phyloP scores from a whole-genome alignment of 305 asterid species.

The Fraxinus albicans region DNA sequence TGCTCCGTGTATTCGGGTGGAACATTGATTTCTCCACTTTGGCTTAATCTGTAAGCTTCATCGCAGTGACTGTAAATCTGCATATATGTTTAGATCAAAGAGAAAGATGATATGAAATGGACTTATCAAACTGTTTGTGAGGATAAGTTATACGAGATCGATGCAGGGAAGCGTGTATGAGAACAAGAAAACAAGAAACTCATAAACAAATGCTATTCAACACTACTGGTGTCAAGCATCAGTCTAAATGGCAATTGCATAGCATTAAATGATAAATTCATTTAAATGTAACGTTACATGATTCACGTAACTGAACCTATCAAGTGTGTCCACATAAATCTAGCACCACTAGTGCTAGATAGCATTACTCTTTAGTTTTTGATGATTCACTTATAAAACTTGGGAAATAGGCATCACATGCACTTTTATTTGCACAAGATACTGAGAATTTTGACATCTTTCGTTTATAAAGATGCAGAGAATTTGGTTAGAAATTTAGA shows the following conservation, averaged over 20 bases:
- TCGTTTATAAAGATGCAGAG: background rate
- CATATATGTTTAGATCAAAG: background rate
- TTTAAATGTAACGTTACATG: no score
- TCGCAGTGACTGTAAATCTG: constrained; percentile 71
- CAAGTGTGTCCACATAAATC: no score
- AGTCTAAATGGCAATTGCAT: no score
- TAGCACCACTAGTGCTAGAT: no score
- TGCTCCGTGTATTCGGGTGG: constrained; percentile 55
- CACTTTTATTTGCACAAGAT: background rate
- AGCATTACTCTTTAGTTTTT: background rate
- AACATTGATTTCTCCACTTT: constrained; percentile 63
- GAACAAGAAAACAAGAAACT: background rate
- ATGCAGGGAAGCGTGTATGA: background rate
- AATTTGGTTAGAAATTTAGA: background rate
- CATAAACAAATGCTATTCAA: background rate
- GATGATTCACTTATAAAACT: background rate
- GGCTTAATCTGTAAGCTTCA: constrained; percentile 60
- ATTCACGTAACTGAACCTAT: no score
- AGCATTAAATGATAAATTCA: background rate
- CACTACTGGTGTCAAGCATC: background rate
- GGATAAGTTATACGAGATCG: background rate
- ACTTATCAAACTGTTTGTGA: background rate
- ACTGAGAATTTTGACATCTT: background rate
- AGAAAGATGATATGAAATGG: background rate
- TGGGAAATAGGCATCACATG: background rate